Conservation (phyloP, 495 filamentous ascomycete genomes). For the Hyaloscypha variabilis region DNA sequence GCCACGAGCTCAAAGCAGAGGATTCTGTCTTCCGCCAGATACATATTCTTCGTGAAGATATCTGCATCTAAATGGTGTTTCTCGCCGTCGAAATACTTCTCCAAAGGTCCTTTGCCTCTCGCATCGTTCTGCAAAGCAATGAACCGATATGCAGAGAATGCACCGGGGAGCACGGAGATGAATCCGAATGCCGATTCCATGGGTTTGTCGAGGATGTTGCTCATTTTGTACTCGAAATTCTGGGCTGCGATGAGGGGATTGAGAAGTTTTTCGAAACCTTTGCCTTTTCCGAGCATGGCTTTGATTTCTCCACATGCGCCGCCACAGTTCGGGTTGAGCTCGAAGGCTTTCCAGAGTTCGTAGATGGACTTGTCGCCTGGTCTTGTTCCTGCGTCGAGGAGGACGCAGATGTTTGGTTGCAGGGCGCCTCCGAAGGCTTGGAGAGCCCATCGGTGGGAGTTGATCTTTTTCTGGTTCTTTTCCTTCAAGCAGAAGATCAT, state of each 20-base stretch:
- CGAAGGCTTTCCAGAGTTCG: constrained; percentile 43
- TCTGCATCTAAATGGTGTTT: constrained; percentile 41
- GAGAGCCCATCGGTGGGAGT: constrained; percentile 45
- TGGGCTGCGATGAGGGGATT: constrained; percentile 43
- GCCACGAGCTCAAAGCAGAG: constrained; percentile 99
- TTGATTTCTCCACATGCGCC: constrained; percentile 46
- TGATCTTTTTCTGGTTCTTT: constrained; percentile 46
- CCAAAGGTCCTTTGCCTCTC: constrained; percentile 40
- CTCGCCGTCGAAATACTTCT: constrained; percentile 45
- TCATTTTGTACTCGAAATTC: constrained; percentile 48
- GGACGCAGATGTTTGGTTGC: constrained; percentile 41
- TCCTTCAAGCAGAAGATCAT: constrained; percentile 46
- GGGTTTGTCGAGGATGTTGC: constrained; percentile 44
- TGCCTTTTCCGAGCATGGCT: constrained; percentile 42
- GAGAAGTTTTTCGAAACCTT: constrained; percentile 35
- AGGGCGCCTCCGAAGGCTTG: constrained; percentile 43
- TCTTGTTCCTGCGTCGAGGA: constrained; percentile 44
- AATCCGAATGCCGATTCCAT: constrained; percentile 45
- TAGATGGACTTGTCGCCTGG: constrained; percentile 39
- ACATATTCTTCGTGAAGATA: constrained; percentile 47
- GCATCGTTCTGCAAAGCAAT: constrained; percentile 33
- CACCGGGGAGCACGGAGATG: constrained; percentile 44
- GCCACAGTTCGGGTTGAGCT: constrained; percentile 41
- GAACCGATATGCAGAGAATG: constrained; percentile 45
- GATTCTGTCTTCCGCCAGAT: constrained; percentile 85